These are phyloP conservation scores for Pseudoscleropodium purum DNA, from an alignment of 225 moss, liverwort and hornwort genomes.

Conservation along the genomic window DNA sequence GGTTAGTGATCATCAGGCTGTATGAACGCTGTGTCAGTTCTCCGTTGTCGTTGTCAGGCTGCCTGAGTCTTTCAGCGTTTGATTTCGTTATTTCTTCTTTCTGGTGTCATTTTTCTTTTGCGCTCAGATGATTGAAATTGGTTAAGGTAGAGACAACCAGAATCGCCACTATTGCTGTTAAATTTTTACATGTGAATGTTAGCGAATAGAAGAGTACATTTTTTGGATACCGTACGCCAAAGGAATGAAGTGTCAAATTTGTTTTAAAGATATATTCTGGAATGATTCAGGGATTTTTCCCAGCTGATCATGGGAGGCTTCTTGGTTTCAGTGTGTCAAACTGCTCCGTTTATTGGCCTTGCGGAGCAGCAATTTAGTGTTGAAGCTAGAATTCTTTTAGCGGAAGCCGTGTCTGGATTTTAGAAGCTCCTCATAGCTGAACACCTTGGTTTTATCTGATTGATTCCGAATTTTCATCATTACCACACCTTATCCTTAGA, in stretches of 20 bases:
- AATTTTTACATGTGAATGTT: background rate
- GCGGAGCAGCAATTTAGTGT: background rate
- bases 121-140: background rate
- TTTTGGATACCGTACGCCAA: background rate
- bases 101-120: background rate
- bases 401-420: background rate
- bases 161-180: background rate
- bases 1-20: background rate
- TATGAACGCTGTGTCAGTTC: background rate
- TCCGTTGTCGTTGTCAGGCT: background rate
- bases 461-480: background rate
- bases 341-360: background rate
- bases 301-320: too few species aligned
- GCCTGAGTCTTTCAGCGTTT: too few species aligned
- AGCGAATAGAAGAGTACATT: background rate
- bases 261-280: background rate
- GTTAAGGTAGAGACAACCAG: background rate
- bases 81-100: background rate
- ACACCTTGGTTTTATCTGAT: background rate
- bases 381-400: background rate
- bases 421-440: background rate
- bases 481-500: background rate
- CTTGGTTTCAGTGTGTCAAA: background rate
- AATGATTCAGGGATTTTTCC: too few species aligned
- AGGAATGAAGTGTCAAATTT: background rate